phyloP scores from a whole-genome alignment of 2,329 filamentous ascomycete species.

The Ceratocystis cubensis region DNA sequence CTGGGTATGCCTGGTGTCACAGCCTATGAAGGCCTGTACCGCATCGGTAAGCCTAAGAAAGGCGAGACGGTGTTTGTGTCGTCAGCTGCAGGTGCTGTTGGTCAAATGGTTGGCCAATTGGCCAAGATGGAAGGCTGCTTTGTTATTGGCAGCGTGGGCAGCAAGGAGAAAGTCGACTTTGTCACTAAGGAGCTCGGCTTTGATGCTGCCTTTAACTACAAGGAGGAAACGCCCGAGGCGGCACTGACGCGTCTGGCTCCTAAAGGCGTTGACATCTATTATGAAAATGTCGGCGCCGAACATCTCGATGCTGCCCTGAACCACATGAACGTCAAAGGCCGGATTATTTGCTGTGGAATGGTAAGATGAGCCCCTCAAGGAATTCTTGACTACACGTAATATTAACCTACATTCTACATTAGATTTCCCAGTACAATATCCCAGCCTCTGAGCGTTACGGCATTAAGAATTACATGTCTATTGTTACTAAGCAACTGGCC shows the following conservation, averaged over 20 bases:
- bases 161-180: constrained; percentile 67
- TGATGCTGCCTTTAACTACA: constrained; percentile 70
- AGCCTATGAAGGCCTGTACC: constrained; percentile 55
- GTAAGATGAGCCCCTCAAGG: constrained; percentile 27
- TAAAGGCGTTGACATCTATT: constrained; percentile 60
- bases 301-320: constrained; percentile 37
- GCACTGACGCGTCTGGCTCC: constrained; percentile 61
- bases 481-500: constrained; percentile 56
- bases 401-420: constrained; percentile 10
- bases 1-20: constrained; percentile 52
- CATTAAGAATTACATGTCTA: constrained; percentile 50
- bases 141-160: constrained; percentile 70
- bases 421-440: constrained; percentile 63
- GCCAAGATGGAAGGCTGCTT: constrained; percentile 68
- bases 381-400: not conserved
- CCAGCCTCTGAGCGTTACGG: constrained; percentile 44
- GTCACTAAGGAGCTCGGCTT: constrained; percentile 39
- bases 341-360: constrained; percentile 55
- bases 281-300: constrained; percentile 42
- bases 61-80: constrained; percentile 72
- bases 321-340: constrained; percentile 46
- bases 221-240: constrained; percentile 59
- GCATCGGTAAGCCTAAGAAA: constrained; percentile 49
- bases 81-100: constrained; percentile 68
- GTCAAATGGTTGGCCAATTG: constrained; percentile 70